Conservation (phyloP, 371 early-diverging fungal species). For the Blastocladiella emersonii region DNA sequence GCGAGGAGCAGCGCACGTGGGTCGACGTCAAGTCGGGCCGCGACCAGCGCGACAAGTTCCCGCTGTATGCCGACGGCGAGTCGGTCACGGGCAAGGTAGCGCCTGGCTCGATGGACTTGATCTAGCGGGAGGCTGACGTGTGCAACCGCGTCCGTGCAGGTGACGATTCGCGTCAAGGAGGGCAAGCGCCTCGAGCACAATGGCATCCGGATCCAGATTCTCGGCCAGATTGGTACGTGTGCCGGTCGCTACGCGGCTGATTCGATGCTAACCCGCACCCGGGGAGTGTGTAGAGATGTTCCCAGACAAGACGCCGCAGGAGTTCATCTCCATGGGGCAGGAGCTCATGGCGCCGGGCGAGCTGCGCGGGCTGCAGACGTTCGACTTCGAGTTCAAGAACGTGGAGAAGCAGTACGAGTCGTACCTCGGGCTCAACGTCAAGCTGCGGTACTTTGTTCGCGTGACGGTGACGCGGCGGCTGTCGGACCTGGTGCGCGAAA, state of each 20-base stretch:
- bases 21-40: constrained; percentile 84
- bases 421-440: constrained; percentile 82
- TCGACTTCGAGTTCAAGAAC: constrained; percentile 79
- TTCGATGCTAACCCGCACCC: no score
- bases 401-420: constrained; percentile 85
- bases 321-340: constrained; percentile 75
- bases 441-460: constrained; percentile 76
- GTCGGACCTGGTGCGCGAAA: constrained; percentile 51
- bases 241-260: no score
- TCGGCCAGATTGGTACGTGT: constrained; percentile 75
- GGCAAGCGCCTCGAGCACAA: constrained; percentile 89
- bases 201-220: constrained; percentile 92
- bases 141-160: constrained; percentile 31
- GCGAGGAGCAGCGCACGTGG: constrained; percentile 63
- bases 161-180: constrained; percentile 71
- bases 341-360: constrained; percentile 82
- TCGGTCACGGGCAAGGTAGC: constrained; percentile 85
- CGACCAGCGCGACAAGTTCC: constrained; percentile 66
- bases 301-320: constrained; percentile 73
- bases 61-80: constrained; percentile 95
- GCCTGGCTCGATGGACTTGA: background rate
- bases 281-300: constrained; percentile 53
- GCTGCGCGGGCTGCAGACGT: constrained; percentile 53
- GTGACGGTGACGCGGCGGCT: constrained; percentile 67
- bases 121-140: background rate